phyloP scores from a whole-genome alignment of 1,139 yeast genomes.

The Ogataea hybrid region DNA sequence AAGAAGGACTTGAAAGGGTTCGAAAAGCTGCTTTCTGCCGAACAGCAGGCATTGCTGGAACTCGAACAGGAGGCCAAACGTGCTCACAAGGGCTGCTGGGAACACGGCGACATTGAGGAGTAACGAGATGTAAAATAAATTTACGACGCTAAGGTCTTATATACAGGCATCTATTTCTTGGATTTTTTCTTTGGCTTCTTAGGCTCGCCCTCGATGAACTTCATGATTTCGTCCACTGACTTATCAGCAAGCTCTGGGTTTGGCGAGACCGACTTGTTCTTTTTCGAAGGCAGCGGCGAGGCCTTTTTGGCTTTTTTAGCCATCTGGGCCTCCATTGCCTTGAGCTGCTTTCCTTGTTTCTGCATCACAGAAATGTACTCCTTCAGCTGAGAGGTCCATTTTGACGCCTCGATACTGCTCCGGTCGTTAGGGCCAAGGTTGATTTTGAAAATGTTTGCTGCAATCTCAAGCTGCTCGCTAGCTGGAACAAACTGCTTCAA shows the following conservation, averaged over 20 bases:
- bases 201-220: constrained; percentile 57
- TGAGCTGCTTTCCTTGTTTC: constrained; percentile 23
- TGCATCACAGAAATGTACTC: constrained; percentile 33
- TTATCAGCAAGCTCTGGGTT: constrained; percentile 57
- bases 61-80: constrained; percentile 50
- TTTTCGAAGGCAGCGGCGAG: constrained; percentile 27
- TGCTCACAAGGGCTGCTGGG: constrained; percentile 71
- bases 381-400: constrained; percentile 54
- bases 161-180: constrained; percentile 25
- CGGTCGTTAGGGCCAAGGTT: constrained; percentile 62
- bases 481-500: constrained; percentile 55
- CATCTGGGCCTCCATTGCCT: constrained; percentile 22
- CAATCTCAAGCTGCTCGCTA: constrained; percentile 46
- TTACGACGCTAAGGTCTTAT: background rate
- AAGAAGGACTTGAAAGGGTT: constrained; percentile 38
- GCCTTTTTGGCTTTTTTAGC: constrained; percentile 26
- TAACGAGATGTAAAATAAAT: constrained; percentile 8
- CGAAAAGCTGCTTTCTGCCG: constrained; percentile 37
- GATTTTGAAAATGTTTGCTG: constrained; percentile 53
- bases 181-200: constrained; percentile 31
- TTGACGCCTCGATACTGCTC: constrained; percentile 60
- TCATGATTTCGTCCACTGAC: constrained; percentile 67
- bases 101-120: constrained; percentile 74
- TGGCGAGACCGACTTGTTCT: constrained; percentile 35
- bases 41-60: constrained; percentile 40